Evolutionary conservation across 345 rosid genomes (phyloP), one percentile per base, ranked within the genome.

Genomic region (Moricandia arvensis): DNA sequence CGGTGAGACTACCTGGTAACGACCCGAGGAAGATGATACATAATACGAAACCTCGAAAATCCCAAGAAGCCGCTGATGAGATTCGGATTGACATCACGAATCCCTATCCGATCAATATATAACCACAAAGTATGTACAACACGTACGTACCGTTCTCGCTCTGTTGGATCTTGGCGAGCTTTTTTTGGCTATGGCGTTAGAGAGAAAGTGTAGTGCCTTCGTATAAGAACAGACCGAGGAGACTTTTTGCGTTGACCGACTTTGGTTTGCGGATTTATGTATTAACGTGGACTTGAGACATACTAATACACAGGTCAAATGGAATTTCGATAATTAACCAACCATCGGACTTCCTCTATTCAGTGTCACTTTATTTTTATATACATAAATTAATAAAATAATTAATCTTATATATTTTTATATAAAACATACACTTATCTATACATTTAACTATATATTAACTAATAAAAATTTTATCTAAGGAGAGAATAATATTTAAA

Each of bases 71-170:
- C 30, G 26, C 17, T 0, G 69, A 21, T 0, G 63, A 63, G 27
- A 54, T 13, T 37, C 35, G 78, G 66, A 66, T 63, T 63, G 78
- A 29, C 83, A 80, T 80, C 21, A 66, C 78, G 60, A 72, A 16
- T 65, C 54, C 21, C 8, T 49, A 54, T 41, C 11, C 29, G 49
- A 62, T 69, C 51, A 31, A 57, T 55, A 63, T 43, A 16, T 43
- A n/a, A 13, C 16, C 2, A 43, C 16, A 43, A 12, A 13, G 16
- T 21, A 43, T 43, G 51, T n/a, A 47, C 53, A 47, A n/a, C 13
- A 47, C 18, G 18, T n/a, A n/a, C n/a, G n/a, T 6, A 15, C 54
- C 54, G 54, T 47, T 47, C 18, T 47, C 8, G 2, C 54, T 47
- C 54, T 47, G 47, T 41, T 41, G 53, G 10, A 34, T 34, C 38